Evolutionary conservation across 1,284 basidiomycete genomes (phyloP), one percentile per base, ranked within the genome.

Genomic region (Leccinum subrobustum): DNA sequence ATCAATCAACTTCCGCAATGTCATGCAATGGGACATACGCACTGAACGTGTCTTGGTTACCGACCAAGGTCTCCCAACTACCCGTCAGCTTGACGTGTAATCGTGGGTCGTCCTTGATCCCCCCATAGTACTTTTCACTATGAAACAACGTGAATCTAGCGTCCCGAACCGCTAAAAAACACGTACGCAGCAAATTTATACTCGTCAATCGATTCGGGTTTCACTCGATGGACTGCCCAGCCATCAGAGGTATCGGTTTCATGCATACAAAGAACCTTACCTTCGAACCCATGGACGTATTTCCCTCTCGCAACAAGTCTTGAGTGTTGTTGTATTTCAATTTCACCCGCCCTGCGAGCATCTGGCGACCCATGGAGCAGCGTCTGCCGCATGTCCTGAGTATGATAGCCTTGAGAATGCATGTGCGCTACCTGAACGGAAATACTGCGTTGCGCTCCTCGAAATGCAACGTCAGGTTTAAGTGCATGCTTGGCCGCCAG

Each of bases 111-210:
- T 86, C 83, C 70, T 87, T 87, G 60, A 97, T 81, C 16, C 88
- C 86, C 31, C 82, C 81, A 73, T 95, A 96, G 76, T 93, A 96
- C 39, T 80, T 80, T 74, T 92, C 91, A 14, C 92, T 93, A 69
- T 54, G 47, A 60, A 55, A 54, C 58, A 63, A 57, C 52, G 60
- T 62, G 11, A 60, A 35, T 63, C 37, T n/a, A 58, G 56, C 33
- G n/a, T 27, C 14, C 6, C 33, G n/a, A 20, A 52, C 56, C 58
- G 39, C 37, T 18, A 20, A 51, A 50, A 33, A 54, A 23, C n/a
- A 81, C 91, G 73, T 74, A 93, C 91, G 93, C 93, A 53, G 92
- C 92, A 65, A 83, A 81, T 79, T 92, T 92, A 76, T 98, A 98
- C 64, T 89, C 88, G 50, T 89, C 87, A 42, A 85, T 79, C 61